phyloP scores from a whole-genome alignment of 345 rosid species.

The Eucalyptus microcorys region DNA sequence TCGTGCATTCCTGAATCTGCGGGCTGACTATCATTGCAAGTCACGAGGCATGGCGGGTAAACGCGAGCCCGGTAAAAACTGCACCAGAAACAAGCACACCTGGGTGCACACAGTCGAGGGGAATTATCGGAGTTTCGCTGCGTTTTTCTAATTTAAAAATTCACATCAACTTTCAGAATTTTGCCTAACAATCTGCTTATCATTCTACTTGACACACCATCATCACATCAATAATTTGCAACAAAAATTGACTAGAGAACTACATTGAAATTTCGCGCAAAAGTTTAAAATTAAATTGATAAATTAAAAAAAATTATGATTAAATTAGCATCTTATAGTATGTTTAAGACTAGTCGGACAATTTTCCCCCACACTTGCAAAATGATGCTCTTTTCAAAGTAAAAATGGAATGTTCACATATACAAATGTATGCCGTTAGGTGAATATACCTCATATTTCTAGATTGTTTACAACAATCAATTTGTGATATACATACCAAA shows the following conservation, averaged over 20 bases:
- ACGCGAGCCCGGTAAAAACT: not conserved
- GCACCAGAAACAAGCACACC: not conserved
- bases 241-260: no score
- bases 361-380: no score
- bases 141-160: not conserved
- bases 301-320: no score
- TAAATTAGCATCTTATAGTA: no score
- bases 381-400: not conserved
- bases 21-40: not conserved
- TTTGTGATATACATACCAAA: not conserved
- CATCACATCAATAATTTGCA: no score
- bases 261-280: no score
- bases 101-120: no score
- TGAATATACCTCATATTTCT: not conserved
- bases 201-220: no score
- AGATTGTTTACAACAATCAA: not conserved
- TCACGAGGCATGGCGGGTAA: not conserved
- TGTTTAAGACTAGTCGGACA: no score
- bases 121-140: not conserved
- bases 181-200: no score
- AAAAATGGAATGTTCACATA: accelerated
- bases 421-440: not conserved
- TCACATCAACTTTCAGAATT: no score
- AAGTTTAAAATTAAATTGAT: accelerated
- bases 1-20: not conserved